Base-by-base conservation (phyloP, 2,329 filamentous ascomycete genomes). In the Periglandula ipomoeae region DNA sequence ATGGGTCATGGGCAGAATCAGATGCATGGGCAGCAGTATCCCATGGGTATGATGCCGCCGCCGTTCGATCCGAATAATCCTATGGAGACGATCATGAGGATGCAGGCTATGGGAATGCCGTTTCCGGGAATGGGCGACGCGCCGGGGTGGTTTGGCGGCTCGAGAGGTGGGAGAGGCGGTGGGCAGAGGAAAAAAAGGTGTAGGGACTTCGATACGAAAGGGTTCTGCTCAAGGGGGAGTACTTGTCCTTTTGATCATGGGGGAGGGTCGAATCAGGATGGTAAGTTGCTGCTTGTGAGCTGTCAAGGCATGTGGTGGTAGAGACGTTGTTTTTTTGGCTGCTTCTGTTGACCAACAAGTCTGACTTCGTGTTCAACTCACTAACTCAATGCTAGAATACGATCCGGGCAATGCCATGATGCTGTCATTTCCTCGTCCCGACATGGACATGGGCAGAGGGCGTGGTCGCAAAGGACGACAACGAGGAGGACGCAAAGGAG, bases 171-270 rank as follows among this genome's bases (percentile, higher is more conserved):
- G 15, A 56, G 55, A n/a, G 51, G 47, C 13, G 48, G 38, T 61
- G 37, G 60, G 59, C 35, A 70, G 66, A 53, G n/a, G 22, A 43
- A 32, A 19, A 44, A 24, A 49, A 72, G 79, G 50, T 90, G 86
- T 59, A 73, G 77, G 50, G 82, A 88, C 61, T 89, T 85, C 57
- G 84, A 88, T 50, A 78, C 69, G 1, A 86, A 86, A 56, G 87
- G 87, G 0, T 87, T 78, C 58, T 90, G 87, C 59, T 74, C 80
- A 5, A 70, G 81, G 35, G 84, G 85, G 3, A 79, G 72, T 56
- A 76, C 73, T 20, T 90, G 87, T 64, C 75, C 72, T 35, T 89
- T 78, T 57, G 81, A 88, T 56, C 87, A 91, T 60, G 80, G 34
- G 6, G 47, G 15, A 15, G 46, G 27, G 7, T 13, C 45, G 13